Conservation (phyloP, 257 asterid species). For the Coffea canephora region DNA sequence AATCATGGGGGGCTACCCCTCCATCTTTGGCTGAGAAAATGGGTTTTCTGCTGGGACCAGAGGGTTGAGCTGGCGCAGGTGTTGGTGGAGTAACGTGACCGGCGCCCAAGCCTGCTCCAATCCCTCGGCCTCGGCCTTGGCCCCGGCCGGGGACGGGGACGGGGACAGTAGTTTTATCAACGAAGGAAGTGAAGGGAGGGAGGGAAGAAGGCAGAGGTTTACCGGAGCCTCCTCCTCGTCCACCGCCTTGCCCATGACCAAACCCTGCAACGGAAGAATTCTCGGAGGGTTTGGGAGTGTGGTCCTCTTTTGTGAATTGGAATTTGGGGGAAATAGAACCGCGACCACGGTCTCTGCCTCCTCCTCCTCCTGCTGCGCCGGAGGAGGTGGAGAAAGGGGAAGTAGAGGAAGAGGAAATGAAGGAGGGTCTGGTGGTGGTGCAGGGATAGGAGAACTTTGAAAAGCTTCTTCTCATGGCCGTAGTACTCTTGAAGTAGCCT, state of each 20-base stretch:
- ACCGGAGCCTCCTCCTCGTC: constrained; percentile 42
- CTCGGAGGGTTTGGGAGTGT: constrained; percentile 9
- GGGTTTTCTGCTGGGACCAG: constrained; percentile 17
- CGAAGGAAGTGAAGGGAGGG: constrained; percentile 42
- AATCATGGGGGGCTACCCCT: constrained; percentile 1
- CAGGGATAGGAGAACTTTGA: constrained; percentile 46
- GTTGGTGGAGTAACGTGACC: constrained; percentile 19
- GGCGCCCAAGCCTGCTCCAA: constrained; percentile 5
- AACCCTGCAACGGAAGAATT: constrained; percentile 22
- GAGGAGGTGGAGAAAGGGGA: constrained; percentile 49
- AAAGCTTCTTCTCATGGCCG: constrained; percentile 59
- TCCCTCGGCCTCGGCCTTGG: constrained; percentile 42
- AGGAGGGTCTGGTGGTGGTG: constrained; percentile 19
- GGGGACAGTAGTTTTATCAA: constrained; percentile 26
- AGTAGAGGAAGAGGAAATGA: constrained; percentile 33
- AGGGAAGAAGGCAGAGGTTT: constrained; percentile 40
- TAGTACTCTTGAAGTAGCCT: background rate
- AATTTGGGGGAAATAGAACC: constrained; percentile 24
- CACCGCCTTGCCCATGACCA: constrained; percentile 49
- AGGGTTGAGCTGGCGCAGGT: constrained; percentile 21
- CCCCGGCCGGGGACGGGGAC: constrained; percentile 51
- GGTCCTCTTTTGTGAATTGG: constrained; percentile 26
- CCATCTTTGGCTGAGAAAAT: constrained; percentile 27
- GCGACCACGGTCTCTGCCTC: constrained; percentile 62
- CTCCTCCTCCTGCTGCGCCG: constrained; percentile 23